Evolutionary conservation across 306 rosid species (phyloP), one percentile per base, ranked within the genome.

Genomic region (Vigna mungo): DNA sequence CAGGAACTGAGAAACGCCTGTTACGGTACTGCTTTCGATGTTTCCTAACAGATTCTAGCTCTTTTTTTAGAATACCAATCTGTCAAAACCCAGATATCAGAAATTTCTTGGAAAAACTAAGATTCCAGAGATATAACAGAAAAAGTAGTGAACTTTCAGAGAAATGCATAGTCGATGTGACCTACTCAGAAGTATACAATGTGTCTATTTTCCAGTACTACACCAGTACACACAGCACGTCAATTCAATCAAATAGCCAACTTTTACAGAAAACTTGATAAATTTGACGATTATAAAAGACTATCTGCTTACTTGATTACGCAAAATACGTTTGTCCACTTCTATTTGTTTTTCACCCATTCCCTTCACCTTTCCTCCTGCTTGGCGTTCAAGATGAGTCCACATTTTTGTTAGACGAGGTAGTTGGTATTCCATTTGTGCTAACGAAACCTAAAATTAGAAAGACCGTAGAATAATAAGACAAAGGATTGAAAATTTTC

Each of bases 291-390:
- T 73, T 47, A 36, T 55, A 70, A 10, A 17, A 59, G 30, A 27
- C 59, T 59, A 55, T 58, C 43, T 39, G 65, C 94, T 88, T 88
- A 95, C 99, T 86, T 95, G 97, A 85, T 91, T 81, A 37, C 97
- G 93, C 83, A 92, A 79, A 84, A 95, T 95, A 82, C 97, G 99
- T 59, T 95, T 92, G 83, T 95, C 99, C 82, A 89, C 97, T 87
- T 95, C 99, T 87, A 90, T 95, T 78, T 95, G 97, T 69, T 95
- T 95, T 87, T 95, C 99, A 79, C 99, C 99, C 99, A 92, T 95
- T 30, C 99, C 97, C 89, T 95, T 95, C 84, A 92, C 99, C 86
- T 87, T 67, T 37, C 97, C 99, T 86, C 99, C 99, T n/a, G 97
- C 80, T 83, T 95, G 97, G 77, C 96, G 97, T 86, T 95, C 99